Base-by-base conservation (phyloP, 2,329 filamentous ascomycete species). In the Ambrosiella beaveri region DNA sequence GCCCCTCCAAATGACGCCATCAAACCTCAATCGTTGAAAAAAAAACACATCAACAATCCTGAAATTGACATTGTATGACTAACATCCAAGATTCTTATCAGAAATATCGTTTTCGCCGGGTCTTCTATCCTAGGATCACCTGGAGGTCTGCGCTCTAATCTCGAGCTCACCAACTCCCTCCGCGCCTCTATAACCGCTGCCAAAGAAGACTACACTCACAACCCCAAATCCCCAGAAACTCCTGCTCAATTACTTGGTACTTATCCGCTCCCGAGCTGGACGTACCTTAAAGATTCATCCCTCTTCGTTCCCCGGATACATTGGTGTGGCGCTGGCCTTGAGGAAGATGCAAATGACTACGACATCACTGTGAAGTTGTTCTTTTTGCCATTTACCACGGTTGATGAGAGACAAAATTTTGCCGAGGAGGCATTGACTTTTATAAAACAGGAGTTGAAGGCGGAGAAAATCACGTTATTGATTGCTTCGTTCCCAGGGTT, bases 341-440 rank as follows among this genome's bases (percentile, higher is more conserved):
- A 81, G 38, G 93, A 98, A 67, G 89, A 95, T 64, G 76, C 85
- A 35, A 75, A 79, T 60, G 83, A 89, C 64, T 98, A 98, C 73
- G 89, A 96, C 67, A 89, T 96, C 66, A 96, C 91, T 0, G 84
- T 93, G 61, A 98, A 98, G 71, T 73, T 98, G 19, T 98, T 98
- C 74, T 94, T 93, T 70, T 77, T 97, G 36, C 85, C 88, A 1
- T 80, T 79, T 15, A 79, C 87, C 57, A 76, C 83, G 8, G 72
- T 80, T 1, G 75, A 76, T 15, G 72, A 81, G 63, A 81, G 91
- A 61, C 79, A 79, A 63, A 74, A 75, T 57, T 84, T 95, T 67
- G 85, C 86, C 7, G 72, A 78, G 58, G 86, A 94, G 66, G 91
- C 93, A 1, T 75, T 98, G 63, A 74, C 81, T 56, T 71, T 95